Conservation (phyloP, 2,329 filamentous ascomycete genomes). For the Alternaria gaisen region DNA sequence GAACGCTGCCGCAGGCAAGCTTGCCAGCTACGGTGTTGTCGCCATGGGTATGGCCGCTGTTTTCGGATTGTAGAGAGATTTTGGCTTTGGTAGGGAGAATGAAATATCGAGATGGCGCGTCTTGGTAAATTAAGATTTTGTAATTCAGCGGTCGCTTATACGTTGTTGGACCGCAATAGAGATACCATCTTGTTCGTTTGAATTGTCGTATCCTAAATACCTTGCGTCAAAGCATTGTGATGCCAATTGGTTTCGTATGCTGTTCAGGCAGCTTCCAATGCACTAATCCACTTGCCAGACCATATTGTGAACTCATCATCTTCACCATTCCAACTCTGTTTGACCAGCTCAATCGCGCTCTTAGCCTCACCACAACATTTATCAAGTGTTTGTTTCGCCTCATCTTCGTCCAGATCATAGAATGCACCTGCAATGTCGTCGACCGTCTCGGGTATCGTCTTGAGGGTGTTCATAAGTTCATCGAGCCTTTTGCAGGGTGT, state of each 20-base stretch:
- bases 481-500: constrained; percentile 57
- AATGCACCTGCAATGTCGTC: constrained; percentile 76
- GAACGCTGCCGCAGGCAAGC: constrained; percentile 32
- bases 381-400: constrained; percentile 67
- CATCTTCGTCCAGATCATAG: constrained; percentile 70
- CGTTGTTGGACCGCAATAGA: background rate
- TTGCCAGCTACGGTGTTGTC: constrained; percentile 34
- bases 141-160: background rate
- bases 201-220: background rate
- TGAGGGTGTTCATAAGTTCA: constrained; percentile 64
- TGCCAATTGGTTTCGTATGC: background rate
- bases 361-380: constrained; percentile 69
- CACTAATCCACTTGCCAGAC: constrained; percentile 67
- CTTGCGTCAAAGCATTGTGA: background rate
- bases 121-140: background rate
- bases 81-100: background rate
- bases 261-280: constrained; percentile 49
- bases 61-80: constrained; percentile 31
- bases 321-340: constrained; percentile 68
- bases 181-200: background rate
- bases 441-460: constrained; percentile 70
- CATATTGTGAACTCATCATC: constrained; percentile 82
- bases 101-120: background rate
- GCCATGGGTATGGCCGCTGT: constrained; percentile 34
- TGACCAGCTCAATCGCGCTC: constrained; percentile 64